Evolutionary conservation across 371 early-diverging fungal species (phyloP), one percentile per base, ranked within the genome.

Genomic region (Capniomyces stellatus): DNA sequence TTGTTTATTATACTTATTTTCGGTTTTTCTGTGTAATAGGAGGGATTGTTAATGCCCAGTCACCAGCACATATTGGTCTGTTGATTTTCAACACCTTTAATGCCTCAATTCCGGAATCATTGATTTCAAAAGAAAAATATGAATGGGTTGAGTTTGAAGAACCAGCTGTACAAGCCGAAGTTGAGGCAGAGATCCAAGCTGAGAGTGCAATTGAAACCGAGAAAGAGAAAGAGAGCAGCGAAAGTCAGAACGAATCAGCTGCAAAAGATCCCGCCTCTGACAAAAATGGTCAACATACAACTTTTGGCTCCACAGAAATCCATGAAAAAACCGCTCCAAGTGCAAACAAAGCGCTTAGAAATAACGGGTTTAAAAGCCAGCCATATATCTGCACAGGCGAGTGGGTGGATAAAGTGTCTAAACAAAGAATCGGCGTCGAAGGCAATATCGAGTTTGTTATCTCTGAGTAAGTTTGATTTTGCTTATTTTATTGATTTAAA

Each of bases 21-120:
- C n/a, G n/a, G n/a, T n/a, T n/a, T n/a, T n/a, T n/a, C n/a, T n/a
- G n/a, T n/a, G n/a, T 48, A 15, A 50, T 63, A 24, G 43, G 46
- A 30, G 95, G 93, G 46, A 75, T 79, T 3, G 87, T 94, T 61
- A 92, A 87, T 69, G 76, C 90, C 44, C 90, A 91, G 55, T 90
- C 92, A 50, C 76, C 85, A n/a, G 89, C 90, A 66, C 95, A 95
- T 59, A 85, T 95, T 59, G 93, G 92, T 64, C 70, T 91, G 27
- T 75, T 95, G 57, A 75, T 92, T 50, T 86, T 83, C 65, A 87
- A 89, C 40, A 85, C 89, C 10, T 91, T 95, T 73, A 95, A 95
- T 59, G 93, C 91, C 13, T 89, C 91, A 15, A 92, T 94, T 49
- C 83, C 92, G 0, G 75, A 80, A 22, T 77, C 80, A 58, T 72